phyloP scores from a whole-genome alignment of 2,329 filamentous ascomycete genomes.

The Colletotrichum scovillei region DNA sequence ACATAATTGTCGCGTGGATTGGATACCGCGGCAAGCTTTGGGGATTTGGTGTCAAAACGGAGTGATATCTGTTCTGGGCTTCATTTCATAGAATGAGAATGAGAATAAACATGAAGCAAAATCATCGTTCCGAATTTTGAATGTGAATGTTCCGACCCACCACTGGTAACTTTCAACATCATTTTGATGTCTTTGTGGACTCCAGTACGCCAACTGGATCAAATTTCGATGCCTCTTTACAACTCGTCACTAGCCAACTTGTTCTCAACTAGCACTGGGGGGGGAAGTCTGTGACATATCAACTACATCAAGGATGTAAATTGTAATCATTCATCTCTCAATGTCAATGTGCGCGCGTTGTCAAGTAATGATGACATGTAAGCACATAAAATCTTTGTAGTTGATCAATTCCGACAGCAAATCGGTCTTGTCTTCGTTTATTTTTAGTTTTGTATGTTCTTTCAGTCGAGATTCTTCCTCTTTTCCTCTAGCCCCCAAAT shows the following conservation, averaged over 20 bases:
- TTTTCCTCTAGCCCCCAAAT: neutral
- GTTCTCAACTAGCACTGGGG: no score
- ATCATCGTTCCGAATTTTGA: neutral
- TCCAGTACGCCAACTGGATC: no score
- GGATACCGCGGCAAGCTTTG: slow-evolving; percentile 4
- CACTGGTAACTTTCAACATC: no score
- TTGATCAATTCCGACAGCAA: neutral
- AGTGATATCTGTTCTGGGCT: slow-evolving; percentile 10
- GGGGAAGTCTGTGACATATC: no score
- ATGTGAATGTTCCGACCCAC: neutral
- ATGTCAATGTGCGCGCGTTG: no score
- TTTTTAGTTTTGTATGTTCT: neutral
- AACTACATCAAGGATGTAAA: no score
- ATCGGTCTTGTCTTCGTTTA: neutral
- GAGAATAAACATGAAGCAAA: slow-evolving; percentile 1
- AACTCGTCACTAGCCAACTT: no score
- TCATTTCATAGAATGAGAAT: slow-evolving; percentile 31
- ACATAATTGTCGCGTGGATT: slow-evolving; percentile 6
- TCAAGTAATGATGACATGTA: no score
- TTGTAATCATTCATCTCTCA: no score
- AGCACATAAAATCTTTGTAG: no score
- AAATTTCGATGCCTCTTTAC: no score
- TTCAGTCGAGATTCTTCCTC: neutral
- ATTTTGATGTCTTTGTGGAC: no score
- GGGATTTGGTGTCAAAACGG: slow-evolving; percentile 10